Conservation (phyloP, 495 filamentous ascomycete genomes). For the Aspergillus asperescens region DNA sequence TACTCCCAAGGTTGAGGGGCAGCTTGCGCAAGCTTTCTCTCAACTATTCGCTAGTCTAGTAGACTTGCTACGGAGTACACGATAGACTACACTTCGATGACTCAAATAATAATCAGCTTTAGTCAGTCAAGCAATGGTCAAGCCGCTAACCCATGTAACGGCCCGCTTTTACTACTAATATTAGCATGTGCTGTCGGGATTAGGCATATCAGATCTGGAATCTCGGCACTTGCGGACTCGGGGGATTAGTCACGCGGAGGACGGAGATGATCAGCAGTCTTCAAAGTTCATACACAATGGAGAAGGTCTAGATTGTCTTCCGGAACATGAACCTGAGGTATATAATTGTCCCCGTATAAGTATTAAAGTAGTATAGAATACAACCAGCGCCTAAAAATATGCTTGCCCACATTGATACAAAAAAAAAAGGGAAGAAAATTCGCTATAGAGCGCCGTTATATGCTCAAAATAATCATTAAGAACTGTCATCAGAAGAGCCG, state of each 20-base stretch:
- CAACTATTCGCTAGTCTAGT: too few relatives aligned
- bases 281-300: too few relatives aligned
- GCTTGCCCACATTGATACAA: slow-evolving; percentile 2
- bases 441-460: slow-evolving; percentile 20
- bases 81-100: not conserved
- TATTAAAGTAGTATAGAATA: not conserved
- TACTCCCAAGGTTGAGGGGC: too few relatives aligned
- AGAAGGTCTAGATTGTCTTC: not conserved
- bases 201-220: not conserved
- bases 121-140: too few relatives aligned
- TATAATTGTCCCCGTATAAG: not conserved
- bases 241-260: too few relatives aligned
- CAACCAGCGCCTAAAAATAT: slow-evolving; percentile 16
- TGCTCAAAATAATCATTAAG: slow-evolving; percentile 15
- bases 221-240: not conserved
- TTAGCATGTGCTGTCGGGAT: not conserved
- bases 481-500: slow-evolving; percentile 17
- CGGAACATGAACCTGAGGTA: not conserved
- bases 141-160: not conserved
- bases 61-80: too few relatives aligned
- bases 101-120: not conserved
- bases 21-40: too few relatives aligned
- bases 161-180: not conserved
- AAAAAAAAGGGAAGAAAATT: slow-evolving; percentile 8
- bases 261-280: too few relatives aligned